These are phyloP conservation scores for Agaricus sinodeliciosus DNA, from an alignment of 768 basidiomycete species.

Conservation along the genomic window DNA sequence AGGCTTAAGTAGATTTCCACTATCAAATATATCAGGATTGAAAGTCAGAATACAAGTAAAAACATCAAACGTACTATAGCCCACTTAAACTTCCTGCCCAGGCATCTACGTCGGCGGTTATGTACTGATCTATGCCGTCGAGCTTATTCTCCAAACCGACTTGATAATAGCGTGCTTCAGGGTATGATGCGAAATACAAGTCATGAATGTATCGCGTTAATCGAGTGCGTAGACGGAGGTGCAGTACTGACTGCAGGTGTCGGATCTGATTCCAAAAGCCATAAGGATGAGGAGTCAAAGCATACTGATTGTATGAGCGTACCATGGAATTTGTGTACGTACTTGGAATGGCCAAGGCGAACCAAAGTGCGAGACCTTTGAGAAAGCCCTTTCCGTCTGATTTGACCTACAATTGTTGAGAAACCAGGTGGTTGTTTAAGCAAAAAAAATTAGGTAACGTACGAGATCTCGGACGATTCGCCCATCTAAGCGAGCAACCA, in stretches of 20 bases:
- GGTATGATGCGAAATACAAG: slow-evolving; percentile 76
- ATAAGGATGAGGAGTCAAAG: neutral
- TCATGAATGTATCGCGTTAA: slow-evolving; percentile 89
- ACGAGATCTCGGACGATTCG: slow-evolving; percentile 84
- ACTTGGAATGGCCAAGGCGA: slow-evolving; percentile 83
- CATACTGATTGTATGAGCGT: slow-evolving; percentile 7
- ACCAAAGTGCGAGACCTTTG: slow-evolving; percentile 81
- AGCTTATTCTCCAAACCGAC: slow-evolving; percentile 24
- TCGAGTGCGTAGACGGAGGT: slow-evolving; percentile 76
- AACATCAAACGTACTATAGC: slow-evolving; percentile 61
- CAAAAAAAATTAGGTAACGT: slow-evolving; percentile 11
- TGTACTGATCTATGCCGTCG: slow-evolving; percentile 84
- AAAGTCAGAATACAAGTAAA: neutral
- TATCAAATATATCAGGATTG: slow-evolving; percentile 20
- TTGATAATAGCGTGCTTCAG: slow-evolving; percentile 67
- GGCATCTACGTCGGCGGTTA: slow-evolving; percentile 86
- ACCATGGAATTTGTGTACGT: slow-evolving; percentile 97
- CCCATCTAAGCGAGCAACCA: slow-evolving; percentile 86
- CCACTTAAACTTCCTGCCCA: slow-evolving; percentile 85
- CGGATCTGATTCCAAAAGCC: slow-evolving; percentile 50
- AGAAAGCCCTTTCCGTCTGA: slow-evolving; percentile 83
- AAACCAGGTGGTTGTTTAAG: no score
- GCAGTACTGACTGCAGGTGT: slow-evolving; percentile 81
- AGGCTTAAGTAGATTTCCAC: slow-evolving; percentile 92
- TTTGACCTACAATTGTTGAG: slow-evolving; percentile 40